These are phyloP conservation scores for Neurospora sp. DNA, from an alignment of 2,329 filamentous ascomycete species.

Conservation along the genomic window DNA sequence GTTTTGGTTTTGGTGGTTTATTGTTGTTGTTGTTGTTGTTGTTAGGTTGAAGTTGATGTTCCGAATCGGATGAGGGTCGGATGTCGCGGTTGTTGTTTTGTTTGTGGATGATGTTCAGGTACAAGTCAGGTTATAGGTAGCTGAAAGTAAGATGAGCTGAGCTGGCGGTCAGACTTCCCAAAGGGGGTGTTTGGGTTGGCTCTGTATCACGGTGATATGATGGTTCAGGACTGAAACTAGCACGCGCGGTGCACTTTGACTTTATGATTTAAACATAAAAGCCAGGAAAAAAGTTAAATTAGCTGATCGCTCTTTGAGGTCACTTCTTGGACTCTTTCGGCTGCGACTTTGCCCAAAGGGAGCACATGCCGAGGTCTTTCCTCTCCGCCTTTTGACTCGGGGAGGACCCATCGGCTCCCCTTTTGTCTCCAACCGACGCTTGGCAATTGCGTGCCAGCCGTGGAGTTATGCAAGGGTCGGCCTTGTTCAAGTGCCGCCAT, in stretches of 20 bases:
- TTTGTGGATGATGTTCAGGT: not conserved
- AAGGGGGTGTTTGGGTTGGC: not conserved
- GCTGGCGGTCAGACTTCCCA: not conserved
- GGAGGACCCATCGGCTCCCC: not conserved
- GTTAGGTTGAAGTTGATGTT: not conserved
- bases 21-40: not conserved
- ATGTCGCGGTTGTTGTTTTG: not conserved
- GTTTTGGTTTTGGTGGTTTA: not conserved
- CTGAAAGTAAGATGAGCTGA: not conserved
- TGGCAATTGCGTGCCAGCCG: not conserved
- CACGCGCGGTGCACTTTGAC: not conserved
- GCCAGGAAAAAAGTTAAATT: not conserved
- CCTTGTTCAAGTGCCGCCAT: not conserved
- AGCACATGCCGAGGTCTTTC: conserved; percentile 8
- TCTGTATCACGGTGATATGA: not conserved
- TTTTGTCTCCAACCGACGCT: not conserved
- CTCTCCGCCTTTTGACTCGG: not conserved
- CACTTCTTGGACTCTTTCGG: not conserved
- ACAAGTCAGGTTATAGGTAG: not conserved
- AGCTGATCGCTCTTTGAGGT: not conserved
- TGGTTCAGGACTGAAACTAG: too few species aligned
- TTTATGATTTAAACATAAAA: not conserved
- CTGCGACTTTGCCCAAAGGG: not conserved
- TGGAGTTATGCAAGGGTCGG: not conserved
- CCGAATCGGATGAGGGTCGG: not conserved